phyloP scores from a whole-genome alignment of 2,329 filamentous ascomycete species.

The Hymenoscyphus fructigenus region DNA sequence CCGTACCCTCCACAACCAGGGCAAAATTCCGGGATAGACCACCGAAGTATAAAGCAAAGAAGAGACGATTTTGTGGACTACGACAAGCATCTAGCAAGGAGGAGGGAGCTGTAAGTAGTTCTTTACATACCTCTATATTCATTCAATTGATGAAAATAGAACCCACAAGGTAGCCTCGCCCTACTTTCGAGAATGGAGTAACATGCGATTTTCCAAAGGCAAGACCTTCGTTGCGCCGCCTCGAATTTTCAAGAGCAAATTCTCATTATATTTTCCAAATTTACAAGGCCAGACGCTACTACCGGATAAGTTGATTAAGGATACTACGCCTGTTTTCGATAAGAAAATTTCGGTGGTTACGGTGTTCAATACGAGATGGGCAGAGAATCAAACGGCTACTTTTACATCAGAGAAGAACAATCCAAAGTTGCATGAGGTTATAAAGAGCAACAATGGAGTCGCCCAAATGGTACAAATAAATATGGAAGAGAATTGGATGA shows the following conservation, averaged over 20 bases:
- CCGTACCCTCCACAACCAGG: slow-evolving; percentile 68
- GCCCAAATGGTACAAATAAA: slow-evolving; percentile 86
- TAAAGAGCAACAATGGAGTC: slow-evolving; percentile 52
- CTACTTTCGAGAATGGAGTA: slow-evolving; percentile 95
- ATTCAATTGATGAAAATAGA: slow-evolving; percentile 41
- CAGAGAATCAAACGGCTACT: slow-evolving; percentile 71
- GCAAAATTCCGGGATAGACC: slow-evolving; percentile 79
- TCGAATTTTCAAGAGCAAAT: slow-evolving; percentile 77
- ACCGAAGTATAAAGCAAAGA: slow-evolving; percentile 64
- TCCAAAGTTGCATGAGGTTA: slow-evolving; percentile 62
- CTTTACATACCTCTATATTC: neutral
- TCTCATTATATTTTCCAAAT: slow-evolving; percentile 92
- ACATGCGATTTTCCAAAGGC: slow-evolving; percentile 77
- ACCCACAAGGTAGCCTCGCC: slow-evolving; percentile 77
- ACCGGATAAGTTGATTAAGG: slow-evolving; percentile 50
- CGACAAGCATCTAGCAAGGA: slow-evolving; percentile 75
- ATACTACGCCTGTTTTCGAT: slow-evolving; percentile 74
- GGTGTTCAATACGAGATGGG: slow-evolving; percentile 83
- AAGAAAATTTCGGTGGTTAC: slow-evolving; percentile 77
- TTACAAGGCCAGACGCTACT: slow-evolving; percentile 75
- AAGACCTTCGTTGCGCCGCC: slow-evolving; percentile 89
- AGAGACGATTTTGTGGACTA: slow-evolving; percentile 81
- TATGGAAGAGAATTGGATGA: slow-evolving; percentile 76
- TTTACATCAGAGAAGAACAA: slow-evolving; percentile 69
- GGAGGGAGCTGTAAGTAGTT: slow-evolving; percentile 66